phyloP scores from a whole-genome alignment of 2,329 filamentous ascomycete species.

The Orbilia quercus region DNA sequence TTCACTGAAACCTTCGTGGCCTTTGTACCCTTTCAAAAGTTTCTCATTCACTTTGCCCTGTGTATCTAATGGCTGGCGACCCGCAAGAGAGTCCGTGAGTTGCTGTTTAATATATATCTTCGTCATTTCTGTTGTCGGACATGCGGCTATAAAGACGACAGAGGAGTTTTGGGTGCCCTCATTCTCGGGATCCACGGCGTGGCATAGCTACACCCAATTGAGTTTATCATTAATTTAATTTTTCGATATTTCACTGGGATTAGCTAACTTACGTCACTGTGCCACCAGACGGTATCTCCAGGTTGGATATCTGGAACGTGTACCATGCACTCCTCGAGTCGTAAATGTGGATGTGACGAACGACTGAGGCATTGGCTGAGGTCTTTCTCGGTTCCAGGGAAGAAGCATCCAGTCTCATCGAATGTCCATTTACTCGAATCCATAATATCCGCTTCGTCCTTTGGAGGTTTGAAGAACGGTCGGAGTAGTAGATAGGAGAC shows the following conservation, averaged over 20 bases:
- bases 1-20: constrained; percentile 36
- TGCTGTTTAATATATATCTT: constrained; percentile 61
- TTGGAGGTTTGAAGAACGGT: constrained; percentile 64
- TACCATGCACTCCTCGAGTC: constrained; percentile 63
- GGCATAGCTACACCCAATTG: constrained; percentile 60
- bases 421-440: constrained; percentile 51
- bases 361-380: constrained; percentile 63
- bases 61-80: constrained; percentile 58
- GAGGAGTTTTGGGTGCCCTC: constrained; percentile 61
- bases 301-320: constrained; percentile 63
- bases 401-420: constrained; percentile 60
- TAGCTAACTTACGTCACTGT: constrained; percentile 62
- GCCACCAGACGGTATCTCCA: constrained; percentile 65
- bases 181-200: constrained; percentile 64
- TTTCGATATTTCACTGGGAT: not conserved
- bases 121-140: constrained; percentile 62
- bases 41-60: constrained; percentile 46
- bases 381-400: constrained; percentile 63
- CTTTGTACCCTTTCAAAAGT: constrained; percentile 38
- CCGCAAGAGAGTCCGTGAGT: constrained; percentile 59
- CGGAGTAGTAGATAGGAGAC: constrained; percentile 65
- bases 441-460: constrained; percentile 41
- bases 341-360: constrained; percentile 63
- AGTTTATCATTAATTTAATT: not conserved
- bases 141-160: constrained; percentile 63